Evolutionary conservation across 768 basidiomycete species (phyloP).

Genomic region (Phaeotremella skinneri): DNA sequence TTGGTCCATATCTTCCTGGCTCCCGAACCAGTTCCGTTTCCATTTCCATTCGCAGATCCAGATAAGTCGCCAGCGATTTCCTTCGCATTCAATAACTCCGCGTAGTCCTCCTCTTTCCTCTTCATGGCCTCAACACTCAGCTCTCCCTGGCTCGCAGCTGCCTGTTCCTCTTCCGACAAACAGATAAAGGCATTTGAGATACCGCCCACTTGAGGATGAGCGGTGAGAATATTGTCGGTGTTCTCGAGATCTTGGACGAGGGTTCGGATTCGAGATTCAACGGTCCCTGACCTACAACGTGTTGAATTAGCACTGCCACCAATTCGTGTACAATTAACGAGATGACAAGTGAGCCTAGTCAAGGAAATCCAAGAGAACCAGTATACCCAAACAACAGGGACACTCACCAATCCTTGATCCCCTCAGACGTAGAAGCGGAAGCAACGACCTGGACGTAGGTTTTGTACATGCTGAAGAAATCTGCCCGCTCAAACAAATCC

Average conservation of each 20-base stretch:
- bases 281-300: conserved; percentile 92
- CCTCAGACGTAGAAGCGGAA: conserved; percentile 75
- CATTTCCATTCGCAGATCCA: no score
- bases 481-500: conserved; percentile 90
- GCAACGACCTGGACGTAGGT: conserved; percentile 96
- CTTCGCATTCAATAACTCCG: conserved; percentile 55
- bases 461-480: conserved; percentile 94
- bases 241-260: conserved; percentile 97
- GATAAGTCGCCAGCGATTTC: conserved; percentile 55
- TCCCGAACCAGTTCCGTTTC: background rate
- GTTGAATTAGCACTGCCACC: background rate
- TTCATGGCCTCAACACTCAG: conserved; percentile 68
- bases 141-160: conserved; percentile 82
- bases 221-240: conserved; percentile 83
- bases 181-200: conserved; percentile 86
- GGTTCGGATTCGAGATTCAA: conserved; percentile 92
- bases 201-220: conserved; percentile 93
- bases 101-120: conserved; percentile 58
- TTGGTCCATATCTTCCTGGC: conserved; percentile 79
- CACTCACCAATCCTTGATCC: conserved; percentile 86
- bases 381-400: background rate
- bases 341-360: background rate
- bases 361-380: background rate
- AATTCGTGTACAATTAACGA: background rate
- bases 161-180: conserved; percentile 79